Evolutionary conservation across 371 early-diverging fungal species (phyloP).

Genomic region (Blastocladiella emersonii): DNA sequence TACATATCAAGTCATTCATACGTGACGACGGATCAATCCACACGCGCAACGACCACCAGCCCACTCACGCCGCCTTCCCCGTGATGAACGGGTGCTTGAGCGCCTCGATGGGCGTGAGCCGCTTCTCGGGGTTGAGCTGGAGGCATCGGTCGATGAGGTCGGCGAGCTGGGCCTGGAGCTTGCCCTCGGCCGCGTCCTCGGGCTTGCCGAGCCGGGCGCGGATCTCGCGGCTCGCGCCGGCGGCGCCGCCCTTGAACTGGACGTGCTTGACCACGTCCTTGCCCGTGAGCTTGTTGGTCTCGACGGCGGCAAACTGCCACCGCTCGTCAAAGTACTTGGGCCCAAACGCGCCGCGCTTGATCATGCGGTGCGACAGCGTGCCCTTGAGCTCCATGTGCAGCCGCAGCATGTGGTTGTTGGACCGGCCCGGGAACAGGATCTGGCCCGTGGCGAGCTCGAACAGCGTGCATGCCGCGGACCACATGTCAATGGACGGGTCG

Average conservation of each 20-base stretch:
- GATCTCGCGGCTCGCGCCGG: conserved; percentile 49
- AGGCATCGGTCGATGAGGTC: conserved; percentile 78
- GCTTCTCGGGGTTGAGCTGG: conserved; percentile 72
- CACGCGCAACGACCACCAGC: no score
- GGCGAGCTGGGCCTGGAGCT: conserved; percentile 39
- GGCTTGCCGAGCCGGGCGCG: conserved; percentile 45
- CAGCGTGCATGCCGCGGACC: conserved; percentile 97
- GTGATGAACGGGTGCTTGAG: conserved; percentile 79
- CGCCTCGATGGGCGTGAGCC: conserved; percentile 84
- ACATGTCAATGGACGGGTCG: conserved; percentile 83
- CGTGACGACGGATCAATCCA: no score
- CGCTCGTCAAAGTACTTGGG: conserved; percentile 69
- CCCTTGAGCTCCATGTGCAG: conserved; percentile 78
- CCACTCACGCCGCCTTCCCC: background rate
- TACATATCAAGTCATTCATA: no score
- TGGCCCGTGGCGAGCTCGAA: conserved; percentile 93
- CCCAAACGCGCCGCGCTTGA: conserved; percentile 66
- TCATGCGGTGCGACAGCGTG: conserved; percentile 62
- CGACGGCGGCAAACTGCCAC: conserved; percentile 35
- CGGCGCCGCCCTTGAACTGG: conserved; percentile 24
- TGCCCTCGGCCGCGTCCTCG: conserved; percentile 34
- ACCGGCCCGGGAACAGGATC: conserved; percentile 84
- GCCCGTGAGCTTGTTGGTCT: conserved; percentile 52
- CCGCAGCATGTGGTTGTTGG: conserved; percentile 90
- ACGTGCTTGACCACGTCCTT: conserved; percentile 55